Evolutionary conservation across 495 filamentous ascomycete species (phyloP), one percentile per base, ranked within the genome.

Genomic region (Lentithecium fluviatile): DNA sequence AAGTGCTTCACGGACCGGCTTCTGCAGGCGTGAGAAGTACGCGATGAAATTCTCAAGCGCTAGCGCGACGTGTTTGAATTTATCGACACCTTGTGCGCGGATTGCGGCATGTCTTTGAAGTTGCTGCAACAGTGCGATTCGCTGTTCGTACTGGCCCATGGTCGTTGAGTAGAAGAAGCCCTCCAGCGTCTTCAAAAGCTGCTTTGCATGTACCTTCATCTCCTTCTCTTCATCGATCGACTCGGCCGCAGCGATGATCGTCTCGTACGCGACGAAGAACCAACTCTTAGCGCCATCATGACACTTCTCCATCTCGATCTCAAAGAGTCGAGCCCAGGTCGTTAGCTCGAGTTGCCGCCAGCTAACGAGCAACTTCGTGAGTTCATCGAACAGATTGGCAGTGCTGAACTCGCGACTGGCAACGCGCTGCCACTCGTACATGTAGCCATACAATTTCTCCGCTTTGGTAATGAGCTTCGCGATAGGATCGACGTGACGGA

Each of bases 181-280:
- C 58, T 87, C 86, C 1, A 99, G 76, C 12, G 85, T 86, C 21
- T 77, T 77, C 3, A 96, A 76, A 2, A 96, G 77, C 48, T 84
- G 81, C 57, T 82, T 78, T 1, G 83, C 79, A 73, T 96, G 86
- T 3, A 74, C 71, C 25, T 78, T 73, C 58, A 95, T 70, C 51
- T 85, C 81, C 17, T 80, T 69, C 25, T 76, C 69, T 38, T 56
- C 54, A 3, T 60, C 75, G 51, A 85, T 76, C 19, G 82, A 81
- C 34, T 90, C 73, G 0, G 92, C 86, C 34, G 84, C 85, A 3
- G 85, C 88, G 65, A 99, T 79, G 50, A 96, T 82, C 25, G 82
- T 88, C 73, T 96, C 89, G 52, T 95, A 97, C 6, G 92, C 89
- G 45, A 97, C 82, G 69, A 97, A 99, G 90, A 92, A 99, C 93